Conservation (phyloP, 306 rosid species). For the Medicago lupulina region DNA sequence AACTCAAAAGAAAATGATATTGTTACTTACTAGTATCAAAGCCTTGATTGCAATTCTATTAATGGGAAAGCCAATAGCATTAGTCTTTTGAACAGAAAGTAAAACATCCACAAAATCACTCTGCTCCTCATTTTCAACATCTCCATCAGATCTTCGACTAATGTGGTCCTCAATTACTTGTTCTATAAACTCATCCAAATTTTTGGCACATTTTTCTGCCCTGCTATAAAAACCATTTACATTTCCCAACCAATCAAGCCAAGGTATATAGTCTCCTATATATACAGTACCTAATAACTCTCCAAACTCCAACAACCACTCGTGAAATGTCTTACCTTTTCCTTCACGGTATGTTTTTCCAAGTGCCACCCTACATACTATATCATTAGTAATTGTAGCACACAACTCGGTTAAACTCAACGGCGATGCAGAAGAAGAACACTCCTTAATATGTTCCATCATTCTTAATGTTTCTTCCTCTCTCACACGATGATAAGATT, state of each 20-base stretch:
- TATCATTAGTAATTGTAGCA: neutral
- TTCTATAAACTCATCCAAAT: slow-evolving; percentile 30
- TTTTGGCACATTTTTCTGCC: slow-evolving; percentile 18
- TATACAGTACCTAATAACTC: neutral
- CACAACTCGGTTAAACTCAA: neutral
- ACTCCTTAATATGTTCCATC: neutral
- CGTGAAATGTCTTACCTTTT: slow-evolving; percentile 24
- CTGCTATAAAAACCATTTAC: neutral
- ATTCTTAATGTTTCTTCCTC: slow-evolving; percentile 1
- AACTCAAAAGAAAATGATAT: neutral
- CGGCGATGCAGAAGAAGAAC: neutral
- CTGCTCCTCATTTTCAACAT: neutral
- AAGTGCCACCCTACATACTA: neutral
- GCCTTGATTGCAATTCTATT: neutral
- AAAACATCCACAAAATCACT: neutral
- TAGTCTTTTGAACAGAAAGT: neutral
- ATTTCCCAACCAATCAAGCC: slow-evolving; percentile 30
- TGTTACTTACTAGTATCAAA: slow-evolving; percentile 16
- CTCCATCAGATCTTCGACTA: neutral
- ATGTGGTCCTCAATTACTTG: slow-evolving; percentile 6
- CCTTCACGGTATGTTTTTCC: neutral
- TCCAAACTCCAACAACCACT: slow-evolving; percentile 4
- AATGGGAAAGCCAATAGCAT: neutral
- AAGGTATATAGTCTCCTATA: slow-evolving; percentile 21
- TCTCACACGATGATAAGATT: neutral